Percentiles rank a stretch among this genome's conserved stretches.
Conservation (phyloP, 495 filamentous ascomycete species). For the Hyaloscypha finlandica region DNA sequence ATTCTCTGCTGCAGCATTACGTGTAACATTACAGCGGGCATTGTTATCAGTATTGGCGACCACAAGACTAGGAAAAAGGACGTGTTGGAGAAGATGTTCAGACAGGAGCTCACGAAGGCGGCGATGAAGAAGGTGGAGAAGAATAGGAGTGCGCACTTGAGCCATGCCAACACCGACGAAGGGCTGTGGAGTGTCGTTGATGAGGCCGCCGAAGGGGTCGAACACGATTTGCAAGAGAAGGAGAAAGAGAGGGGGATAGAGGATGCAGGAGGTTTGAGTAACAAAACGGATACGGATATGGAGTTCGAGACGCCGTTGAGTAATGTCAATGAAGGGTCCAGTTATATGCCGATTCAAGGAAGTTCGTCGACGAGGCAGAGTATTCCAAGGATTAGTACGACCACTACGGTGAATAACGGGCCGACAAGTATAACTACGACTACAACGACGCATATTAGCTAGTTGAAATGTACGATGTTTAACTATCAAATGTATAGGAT, state of each 20-base stretch:
- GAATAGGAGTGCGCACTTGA: conserved; percentile 35
- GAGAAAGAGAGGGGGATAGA: neutral
- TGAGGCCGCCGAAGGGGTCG: neutral
- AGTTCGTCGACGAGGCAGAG: neutral
- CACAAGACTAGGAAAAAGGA: conserved; percentile 77
- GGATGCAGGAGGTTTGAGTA: neutral
- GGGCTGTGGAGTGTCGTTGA: neutral
- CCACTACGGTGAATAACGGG: neutral
- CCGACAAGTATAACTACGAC: neutral
- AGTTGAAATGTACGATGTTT: no score
- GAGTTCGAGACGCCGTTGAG: neutral
- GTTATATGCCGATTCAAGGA: neutral
- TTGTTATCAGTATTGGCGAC: conserved; percentile 74
- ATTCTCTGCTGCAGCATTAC: conserved; percentile 77
- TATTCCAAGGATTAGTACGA: neutral
- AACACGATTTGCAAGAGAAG: neutral
- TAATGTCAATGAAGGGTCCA: neutral
- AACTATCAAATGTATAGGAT: no score
- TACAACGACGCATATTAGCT: neutral
- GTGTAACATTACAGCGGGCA: conserved; percentile 69
- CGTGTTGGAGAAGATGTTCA: conserved; percentile 69
- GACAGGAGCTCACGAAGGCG: conserved; percentile 71
- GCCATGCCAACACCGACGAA: neutral
- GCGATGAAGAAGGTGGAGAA: conserved; percentile 73
- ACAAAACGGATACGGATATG: neutral